phyloP scores from a whole-genome alignment of 177 flowering plant genomes.

The Vitis hybrid region DNA sequence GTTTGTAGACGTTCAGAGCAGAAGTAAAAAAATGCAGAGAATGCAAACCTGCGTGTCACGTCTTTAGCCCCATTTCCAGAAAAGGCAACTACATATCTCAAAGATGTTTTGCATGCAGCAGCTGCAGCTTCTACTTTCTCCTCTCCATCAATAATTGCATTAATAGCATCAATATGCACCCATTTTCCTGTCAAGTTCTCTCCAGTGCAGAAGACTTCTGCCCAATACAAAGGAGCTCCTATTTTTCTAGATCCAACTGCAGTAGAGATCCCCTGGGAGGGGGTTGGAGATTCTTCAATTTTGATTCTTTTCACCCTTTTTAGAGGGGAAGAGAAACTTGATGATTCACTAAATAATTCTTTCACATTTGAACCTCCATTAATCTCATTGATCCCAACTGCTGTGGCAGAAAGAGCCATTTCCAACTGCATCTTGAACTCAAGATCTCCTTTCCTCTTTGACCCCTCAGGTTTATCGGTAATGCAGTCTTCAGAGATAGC shows the following conservation, averaged over 20 bases:
- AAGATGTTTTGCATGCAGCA: conserved; percentile 75
- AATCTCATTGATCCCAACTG: conserved; percentile 27
- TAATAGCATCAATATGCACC: conserved; percentile 94
- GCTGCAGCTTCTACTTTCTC: conserved; percentile 78
- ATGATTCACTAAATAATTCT: conserved; percentile 24
- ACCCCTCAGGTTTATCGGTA: conserved; percentile 24
- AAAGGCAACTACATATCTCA: conserved; percentile 97
- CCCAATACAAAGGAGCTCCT: conserved; percentile 90
- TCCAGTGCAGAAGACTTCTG: conserved; percentile 84
- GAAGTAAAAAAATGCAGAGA: conserved; percentile 6
- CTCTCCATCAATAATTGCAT: conserved; percentile 81
- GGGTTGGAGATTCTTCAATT: conserved; percentile 38
- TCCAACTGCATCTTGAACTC: conserved; percentile 88
- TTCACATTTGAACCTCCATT: conserved; percentile 14
- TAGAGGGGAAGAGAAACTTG: conserved; percentile 22
- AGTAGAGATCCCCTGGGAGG: conserved; percentile 55
- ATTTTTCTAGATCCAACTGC: conserved; percentile 82
- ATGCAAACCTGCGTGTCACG: conserved; percentile 88
- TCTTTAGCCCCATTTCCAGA: conserved; percentile 96
- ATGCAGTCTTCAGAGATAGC: conserved; percentile 26
- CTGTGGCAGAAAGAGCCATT: conserved; percentile 88
- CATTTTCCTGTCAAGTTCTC: conserved; percentile 90
- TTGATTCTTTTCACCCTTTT: conserved; percentile 46
- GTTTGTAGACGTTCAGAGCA: not conserved
- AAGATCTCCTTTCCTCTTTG: conserved; percentile 84